A percentile compares a stretch with the other conserved stretches of the same genome.
phyloP scores from a whole-genome alignment of 257 asterid species.

The Primulina huaijiensis region DNA sequence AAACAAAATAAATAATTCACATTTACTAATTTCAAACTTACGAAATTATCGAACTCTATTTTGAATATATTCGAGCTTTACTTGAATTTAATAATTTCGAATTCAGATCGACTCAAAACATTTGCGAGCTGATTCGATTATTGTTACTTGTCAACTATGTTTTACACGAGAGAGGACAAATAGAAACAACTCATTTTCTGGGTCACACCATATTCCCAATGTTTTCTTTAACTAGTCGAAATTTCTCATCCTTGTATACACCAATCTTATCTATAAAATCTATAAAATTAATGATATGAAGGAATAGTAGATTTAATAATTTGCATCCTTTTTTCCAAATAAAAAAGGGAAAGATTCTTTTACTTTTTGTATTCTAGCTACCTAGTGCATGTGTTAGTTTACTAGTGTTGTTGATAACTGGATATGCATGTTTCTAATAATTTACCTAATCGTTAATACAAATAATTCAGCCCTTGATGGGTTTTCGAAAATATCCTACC shows the following conservation, averaged over 20 bases:
- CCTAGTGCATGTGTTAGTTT: background rate
- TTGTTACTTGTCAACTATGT: no score
- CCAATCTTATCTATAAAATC: conserved; percentile 22
- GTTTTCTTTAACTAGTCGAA: conserved; percentile 23
- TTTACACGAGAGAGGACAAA: conserved; percentile 26
- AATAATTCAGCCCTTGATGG: conserved; percentile 11
- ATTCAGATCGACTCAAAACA: no score
- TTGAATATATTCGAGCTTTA: no score
- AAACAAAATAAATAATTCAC: no score
- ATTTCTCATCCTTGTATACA: background rate
- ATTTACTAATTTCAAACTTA: no score
- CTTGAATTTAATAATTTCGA: no score
- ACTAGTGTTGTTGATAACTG: background rate
- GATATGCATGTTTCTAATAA: conserved; percentile 3
- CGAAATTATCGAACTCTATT: no score
- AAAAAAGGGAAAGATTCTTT: background rate
- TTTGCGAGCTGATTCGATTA: no score
- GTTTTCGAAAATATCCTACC: conserved; percentile 10
- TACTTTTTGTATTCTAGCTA: conserved; percentile 21
- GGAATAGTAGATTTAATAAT: conserved; percentile 12
- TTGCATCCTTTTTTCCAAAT: background rate
- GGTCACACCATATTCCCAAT: background rate
- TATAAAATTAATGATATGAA: background rate
- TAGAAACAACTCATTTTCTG: conserved; percentile 18
- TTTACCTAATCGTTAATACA: conserved; percentile 18